Conservation (phyloP, 148 eudicot species). For the Rhododendron simsii region DNA sequence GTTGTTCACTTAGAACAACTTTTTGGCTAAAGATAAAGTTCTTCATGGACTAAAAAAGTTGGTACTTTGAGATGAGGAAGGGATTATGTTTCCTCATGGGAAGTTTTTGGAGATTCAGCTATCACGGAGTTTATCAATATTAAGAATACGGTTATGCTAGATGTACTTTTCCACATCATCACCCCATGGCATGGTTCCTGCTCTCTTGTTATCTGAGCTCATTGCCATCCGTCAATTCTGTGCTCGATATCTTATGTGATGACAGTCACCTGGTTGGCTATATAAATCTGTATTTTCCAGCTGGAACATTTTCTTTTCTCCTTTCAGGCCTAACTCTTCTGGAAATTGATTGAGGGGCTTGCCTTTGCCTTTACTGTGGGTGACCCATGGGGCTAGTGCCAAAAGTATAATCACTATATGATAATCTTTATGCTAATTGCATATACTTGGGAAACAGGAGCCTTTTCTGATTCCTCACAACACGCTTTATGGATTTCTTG, state of each 20-base stretch:
- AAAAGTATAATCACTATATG: background rate
- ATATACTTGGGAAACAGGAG: background rate
- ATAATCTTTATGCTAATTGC: background rate
- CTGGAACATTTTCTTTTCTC: conserved; percentile 1
- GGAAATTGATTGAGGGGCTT: background rate
- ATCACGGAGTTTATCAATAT: background rate
- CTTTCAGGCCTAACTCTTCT: background rate
- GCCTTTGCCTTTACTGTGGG: background rate
- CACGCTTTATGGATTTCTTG: background rate
- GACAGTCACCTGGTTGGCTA: background rate
- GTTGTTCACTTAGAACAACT: background rate
- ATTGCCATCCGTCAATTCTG: background rate
- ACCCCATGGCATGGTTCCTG: background rate
- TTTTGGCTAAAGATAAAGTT: background rate
- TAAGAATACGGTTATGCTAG: background rate
- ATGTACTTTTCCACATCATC: background rate
- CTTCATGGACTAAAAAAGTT: background rate
- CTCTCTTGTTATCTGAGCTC: background rate
- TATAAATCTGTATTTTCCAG: background rate
- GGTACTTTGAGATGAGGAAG: background rate
- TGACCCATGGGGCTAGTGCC: background rate
- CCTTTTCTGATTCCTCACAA: background rate
- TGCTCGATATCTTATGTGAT: background rate
- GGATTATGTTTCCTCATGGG: background rate
- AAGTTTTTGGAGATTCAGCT: background rate